A percentile compares a stretch with the other conserved stretches of the same genome.
Evolutionary conservation across 2,329 filamentous ascomycete species (phyloP).

Genomic region (Pyricularia pennisetigena): DNA sequence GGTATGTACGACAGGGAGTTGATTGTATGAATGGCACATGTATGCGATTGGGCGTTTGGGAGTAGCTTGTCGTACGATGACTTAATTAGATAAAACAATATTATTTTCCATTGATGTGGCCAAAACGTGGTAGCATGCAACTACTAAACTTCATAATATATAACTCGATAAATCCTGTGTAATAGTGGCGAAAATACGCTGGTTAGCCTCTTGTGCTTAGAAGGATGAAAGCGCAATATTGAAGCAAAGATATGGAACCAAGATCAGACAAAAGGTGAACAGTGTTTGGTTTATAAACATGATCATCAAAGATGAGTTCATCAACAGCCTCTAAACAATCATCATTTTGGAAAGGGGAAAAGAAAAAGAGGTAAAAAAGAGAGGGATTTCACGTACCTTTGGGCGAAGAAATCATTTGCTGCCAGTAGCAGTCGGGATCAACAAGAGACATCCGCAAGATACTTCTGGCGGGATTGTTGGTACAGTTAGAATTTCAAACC

Average conservation of each 20-base stretch:
- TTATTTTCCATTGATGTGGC: not conserved
- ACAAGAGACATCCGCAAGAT: not conserved
- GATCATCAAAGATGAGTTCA: conserved; percentile 9
- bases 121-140: not conserved
- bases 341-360: conserved; percentile 7
- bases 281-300: conserved; percentile 10
- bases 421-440: not conserved
- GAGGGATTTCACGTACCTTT: conserved; percentile 2
- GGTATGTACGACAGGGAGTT: not conserved
- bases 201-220: not conserved
- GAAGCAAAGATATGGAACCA: not conserved
- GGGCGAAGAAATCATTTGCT: not conserved
- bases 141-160: not conserved
- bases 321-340: conserved; percentile 14
- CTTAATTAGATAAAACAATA: not conserved
- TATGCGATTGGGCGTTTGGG: not conserved
- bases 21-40: conserved; percentile 4
- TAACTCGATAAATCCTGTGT: not conserved
- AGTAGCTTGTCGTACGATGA: not conserved
- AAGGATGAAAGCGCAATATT: not conserved
- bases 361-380: not conserved
- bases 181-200: not conserved
- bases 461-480: not conserved
- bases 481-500: conserved; percentile 3
- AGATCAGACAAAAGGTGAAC: conserved; percentile 8